These are phyloP conservation scores for Trichocladium antarcticum DNA, from an alignment of 495 filamentous ascomycete species.

Conservation along the genomic window DNA sequence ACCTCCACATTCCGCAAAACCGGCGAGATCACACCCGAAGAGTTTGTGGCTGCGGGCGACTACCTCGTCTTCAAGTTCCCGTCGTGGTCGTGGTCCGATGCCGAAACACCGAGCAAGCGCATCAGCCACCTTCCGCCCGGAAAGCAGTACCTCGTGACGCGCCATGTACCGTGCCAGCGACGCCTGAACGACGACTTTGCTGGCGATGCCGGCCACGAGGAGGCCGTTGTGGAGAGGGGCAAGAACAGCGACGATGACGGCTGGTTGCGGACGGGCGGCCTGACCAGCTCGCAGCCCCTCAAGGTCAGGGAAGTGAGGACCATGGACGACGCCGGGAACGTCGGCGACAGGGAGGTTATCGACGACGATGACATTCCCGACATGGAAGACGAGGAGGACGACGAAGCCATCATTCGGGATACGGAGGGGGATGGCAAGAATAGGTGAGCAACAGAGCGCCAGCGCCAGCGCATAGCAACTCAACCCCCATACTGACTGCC, in stretches of 20 bases:
- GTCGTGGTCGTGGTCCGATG: conserved; percentile 94
- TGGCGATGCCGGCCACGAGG: conserved; percentile 72
- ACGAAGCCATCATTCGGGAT: conserved; percentile 92
- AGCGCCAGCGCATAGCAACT: not conserved
- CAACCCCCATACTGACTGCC: conserved; percentile 5
- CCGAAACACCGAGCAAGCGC: conserved; percentile 63
- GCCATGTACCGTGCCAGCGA: conserved; percentile 84
- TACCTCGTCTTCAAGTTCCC: conserved; percentile 99
- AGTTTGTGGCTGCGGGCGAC: conserved; percentile 92
- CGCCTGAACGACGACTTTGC: conserved; percentile 89
- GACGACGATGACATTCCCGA: conserved; percentile 87
- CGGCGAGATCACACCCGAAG: conserved; percentile 92
- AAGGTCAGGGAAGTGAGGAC: conserved; percentile 72
- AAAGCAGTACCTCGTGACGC: conserved; percentile 93
- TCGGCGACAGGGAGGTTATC: conserved; percentile 60
- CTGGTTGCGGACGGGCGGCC: conserved; percentile 78
- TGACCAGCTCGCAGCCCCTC: conserved; percentile 58
- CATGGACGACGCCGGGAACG: conserved; percentile 67
- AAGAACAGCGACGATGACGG: conserved; percentile 67
- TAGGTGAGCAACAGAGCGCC: conserved; percentile 49
- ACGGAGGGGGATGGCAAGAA: conserved; percentile 47
- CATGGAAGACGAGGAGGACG: conserved; percentile 97
- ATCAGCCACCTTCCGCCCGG: conserved; percentile 71
- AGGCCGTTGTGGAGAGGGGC: conserved; percentile 71
- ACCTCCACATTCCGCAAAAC: conserved; percentile 88